Evolutionary conservation across 306 rosid genomes (phyloP).

Genomic region (Acacia confusa): DNA sequence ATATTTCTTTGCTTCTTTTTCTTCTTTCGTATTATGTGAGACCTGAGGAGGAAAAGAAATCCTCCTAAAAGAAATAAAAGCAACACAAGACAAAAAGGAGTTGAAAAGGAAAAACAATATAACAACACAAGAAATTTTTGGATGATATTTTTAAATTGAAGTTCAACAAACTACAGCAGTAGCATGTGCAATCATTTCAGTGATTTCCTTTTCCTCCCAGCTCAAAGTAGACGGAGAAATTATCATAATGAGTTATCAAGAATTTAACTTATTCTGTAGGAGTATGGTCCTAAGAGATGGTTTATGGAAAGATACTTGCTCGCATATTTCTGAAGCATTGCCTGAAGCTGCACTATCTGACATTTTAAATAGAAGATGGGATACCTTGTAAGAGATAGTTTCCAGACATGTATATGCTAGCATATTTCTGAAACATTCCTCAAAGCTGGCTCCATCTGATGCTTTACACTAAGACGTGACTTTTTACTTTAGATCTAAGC

Average conservation of each 20-base stretch:
- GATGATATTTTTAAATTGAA: not conserved
- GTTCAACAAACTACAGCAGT: not conserved
- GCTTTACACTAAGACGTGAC: not conserved
- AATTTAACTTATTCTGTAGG: slow-evolving; percentile 22
- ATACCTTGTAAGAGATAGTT: not conserved
- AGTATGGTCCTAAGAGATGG: not conserved
- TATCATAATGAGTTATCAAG: not conserved
- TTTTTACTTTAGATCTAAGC: not conserved
- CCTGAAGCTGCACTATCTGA: not conserved
- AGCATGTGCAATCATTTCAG: slow-evolving; percentile 9
- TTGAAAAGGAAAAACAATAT: slow-evolving; percentile 1
- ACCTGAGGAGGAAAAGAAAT: not conserved
- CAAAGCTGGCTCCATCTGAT: not conserved
- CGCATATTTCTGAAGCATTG: slow-evolving; percentile 11
- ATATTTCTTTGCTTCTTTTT: slow-evolving; percentile 24
- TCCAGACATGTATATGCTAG: slow-evolving; percentile 2
- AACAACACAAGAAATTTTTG: slow-evolving; percentile 8
- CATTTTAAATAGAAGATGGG: not conserved
- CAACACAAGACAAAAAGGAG: not conserved
- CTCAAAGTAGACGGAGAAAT: slow-evolving; percentile 11
- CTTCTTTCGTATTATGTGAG: not conserved
- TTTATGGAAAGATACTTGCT: slow-evolving; percentile 5
- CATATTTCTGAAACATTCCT: slow-evolving; percentile 8
- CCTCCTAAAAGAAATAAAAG: not conserved
- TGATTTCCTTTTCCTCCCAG: slow-evolving; percentile 24